Evolutionary conservation across 805 yeast genomes (phyloP).

Genomic region (Candida peoriensis): DNA sequence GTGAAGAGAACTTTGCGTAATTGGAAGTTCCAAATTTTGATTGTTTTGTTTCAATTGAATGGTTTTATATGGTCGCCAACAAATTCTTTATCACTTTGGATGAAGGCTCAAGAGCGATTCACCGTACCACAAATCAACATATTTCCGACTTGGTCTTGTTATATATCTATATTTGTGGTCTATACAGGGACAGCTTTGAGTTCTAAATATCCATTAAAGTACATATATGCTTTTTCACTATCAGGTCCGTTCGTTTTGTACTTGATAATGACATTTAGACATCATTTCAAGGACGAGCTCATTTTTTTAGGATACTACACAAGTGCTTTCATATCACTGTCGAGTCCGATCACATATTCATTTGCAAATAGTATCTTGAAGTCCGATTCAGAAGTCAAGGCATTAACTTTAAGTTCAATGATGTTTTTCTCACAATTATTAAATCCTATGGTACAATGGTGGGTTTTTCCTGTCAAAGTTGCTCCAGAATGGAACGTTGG

Average conservation of each 20-base stretch:
- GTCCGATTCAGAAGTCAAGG: slow-evolving; percentile 1
- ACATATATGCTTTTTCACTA: not conserved
- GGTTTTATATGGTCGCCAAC: slow-evolving; percentile 1
- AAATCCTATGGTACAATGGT: not conserved
- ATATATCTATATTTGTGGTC: not conserved
- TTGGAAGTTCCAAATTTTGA: slow-evolving; percentile 15
- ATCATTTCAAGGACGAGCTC: too few relatives aligned
- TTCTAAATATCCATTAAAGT: not conserved
- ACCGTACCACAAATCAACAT: slow-evolving; percentile 24
- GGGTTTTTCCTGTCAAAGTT: not conserved
- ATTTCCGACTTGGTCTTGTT: slow-evolving; percentile 23
- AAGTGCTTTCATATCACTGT: not conserved
- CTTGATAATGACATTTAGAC: not conserved
- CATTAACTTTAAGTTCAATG: not conserved
- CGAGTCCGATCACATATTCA: not conserved
- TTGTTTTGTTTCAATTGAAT: slow-evolving; percentile 21
- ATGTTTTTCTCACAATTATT: not conserved
- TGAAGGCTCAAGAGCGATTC: slow-evolving; percentile 23
- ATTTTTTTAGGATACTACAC: not conserved
- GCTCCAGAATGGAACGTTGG: slow-evolving; percentile 2
- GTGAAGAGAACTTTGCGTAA: slow-evolving; percentile 8
- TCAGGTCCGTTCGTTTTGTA: not conserved
- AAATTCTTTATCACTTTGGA: slow-evolving; percentile 19
- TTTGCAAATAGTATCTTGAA: not conserved
- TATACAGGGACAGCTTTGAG: not conserved